Percentiles rank a stretch among this genome's conserved stretches.
Conservation (phyloP, 495 filamentous ascomycete genomes). For the Lepidopterella palustris region DNA sequence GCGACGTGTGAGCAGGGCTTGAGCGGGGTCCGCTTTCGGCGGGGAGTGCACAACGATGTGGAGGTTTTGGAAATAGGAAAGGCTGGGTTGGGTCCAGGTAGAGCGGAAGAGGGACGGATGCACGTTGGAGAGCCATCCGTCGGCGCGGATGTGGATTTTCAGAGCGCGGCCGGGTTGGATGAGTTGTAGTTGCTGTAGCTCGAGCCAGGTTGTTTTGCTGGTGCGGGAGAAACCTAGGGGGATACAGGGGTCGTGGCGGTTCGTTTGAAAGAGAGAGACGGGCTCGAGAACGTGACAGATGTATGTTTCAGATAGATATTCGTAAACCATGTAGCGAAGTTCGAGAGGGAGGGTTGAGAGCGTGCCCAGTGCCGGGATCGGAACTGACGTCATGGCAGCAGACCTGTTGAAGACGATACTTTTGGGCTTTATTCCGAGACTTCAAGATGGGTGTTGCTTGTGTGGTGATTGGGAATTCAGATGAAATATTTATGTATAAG, state of each 20-base stretch:
- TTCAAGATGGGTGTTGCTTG: too few species aligned
- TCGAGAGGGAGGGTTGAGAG: not conserved
- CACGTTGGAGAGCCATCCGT: not conserved
- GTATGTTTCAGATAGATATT: not conserved
- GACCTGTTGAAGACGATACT: too few species aligned
- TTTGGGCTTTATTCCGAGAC: too few species aligned
- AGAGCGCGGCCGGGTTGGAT: not conserved
- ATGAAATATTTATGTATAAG: too few species aligned
- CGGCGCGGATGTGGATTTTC: not conserved
- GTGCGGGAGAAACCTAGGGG: not conserved
- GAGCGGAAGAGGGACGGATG: not conserved
- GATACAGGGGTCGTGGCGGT: not conserved
- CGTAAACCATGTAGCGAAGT: conserved; percentile 2
- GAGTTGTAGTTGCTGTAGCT: not conserved
- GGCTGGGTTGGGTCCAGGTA: not conserved
- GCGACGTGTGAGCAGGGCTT: not conserved
- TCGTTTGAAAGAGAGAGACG: not conserved
- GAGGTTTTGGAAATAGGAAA: not conserved
- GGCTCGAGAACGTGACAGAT: not conserved
- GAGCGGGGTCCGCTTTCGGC: not conserved
- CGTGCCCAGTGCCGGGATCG: not conserved
- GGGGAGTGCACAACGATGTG: not conserved
- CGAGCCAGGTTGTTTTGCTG: not conserved
- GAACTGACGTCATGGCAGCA: not conserved
- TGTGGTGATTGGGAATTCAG: too few species aligned